Conservation (phyloP, 2,329 filamentous ascomycete genomes). For the Botrytis aclada region DNA sequence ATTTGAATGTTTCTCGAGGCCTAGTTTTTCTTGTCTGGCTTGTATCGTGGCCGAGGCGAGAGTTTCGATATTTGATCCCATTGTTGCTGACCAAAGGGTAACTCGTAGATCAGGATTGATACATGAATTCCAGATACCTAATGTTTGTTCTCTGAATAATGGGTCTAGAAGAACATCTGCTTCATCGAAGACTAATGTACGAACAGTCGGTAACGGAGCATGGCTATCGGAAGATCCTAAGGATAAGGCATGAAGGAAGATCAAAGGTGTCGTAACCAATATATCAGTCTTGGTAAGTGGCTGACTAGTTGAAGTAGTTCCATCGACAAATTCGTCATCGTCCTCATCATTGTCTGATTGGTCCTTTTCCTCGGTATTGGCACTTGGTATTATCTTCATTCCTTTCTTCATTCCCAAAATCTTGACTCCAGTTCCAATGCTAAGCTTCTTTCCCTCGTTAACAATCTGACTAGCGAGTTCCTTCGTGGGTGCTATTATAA, state of each 20-base stretch:
- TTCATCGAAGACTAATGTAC: conserved; percentile 81
- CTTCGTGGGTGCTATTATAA: conserved; percentile 76
- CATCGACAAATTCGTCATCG: conserved; percentile 39
- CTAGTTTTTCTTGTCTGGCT: conserved; percentile 47
- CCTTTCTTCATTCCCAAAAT: conserved; percentile 82
- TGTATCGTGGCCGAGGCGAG: conserved; percentile 68
- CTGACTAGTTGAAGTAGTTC: conserved; percentile 44
- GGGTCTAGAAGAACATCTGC: conserved; percentile 91
- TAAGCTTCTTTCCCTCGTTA: conserved; percentile 81
- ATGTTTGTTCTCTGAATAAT: conserved; percentile 84
- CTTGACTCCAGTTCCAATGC: conserved; percentile 71
- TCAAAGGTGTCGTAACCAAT: conserved; percentile 74
- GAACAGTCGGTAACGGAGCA: conserved; percentile 62
- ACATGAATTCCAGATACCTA: conserved; percentile 80
- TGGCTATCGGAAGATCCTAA: conserved; percentile 42
- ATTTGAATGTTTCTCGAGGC: conserved; percentile 42
- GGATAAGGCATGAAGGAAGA: conserved; percentile 71
- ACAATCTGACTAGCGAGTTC: conserved; percentile 78
- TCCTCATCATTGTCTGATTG: conserved; percentile 39
- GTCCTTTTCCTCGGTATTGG: conserved; percentile 41
- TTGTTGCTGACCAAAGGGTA: conserved; percentile 93
- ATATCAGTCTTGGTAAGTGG: conserved; percentile 71
- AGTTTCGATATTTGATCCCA: conserved; percentile 88
- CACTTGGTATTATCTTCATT: conserved; percentile 59
- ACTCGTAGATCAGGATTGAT: conserved; percentile 65